These are phyloP conservation scores for Clitoria ternatea DNA, from an alignment of 306 rosid genomes.

Conservation along the genomic window DNA sequence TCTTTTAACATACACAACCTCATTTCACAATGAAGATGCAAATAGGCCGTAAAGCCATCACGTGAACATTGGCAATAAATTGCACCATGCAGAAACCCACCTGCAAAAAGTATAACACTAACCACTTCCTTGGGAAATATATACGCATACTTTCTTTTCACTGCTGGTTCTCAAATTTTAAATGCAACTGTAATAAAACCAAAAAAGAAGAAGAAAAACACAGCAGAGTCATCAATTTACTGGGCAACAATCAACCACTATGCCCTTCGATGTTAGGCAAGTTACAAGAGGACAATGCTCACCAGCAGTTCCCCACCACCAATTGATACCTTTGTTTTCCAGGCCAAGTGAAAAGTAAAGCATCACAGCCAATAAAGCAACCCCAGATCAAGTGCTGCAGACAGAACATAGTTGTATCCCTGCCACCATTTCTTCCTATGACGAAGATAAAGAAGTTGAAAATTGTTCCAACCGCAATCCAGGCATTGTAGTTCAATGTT, in stretches of 20 bases:
- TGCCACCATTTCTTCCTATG: slow-evolving; percentile 78
- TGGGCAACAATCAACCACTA: slow-evolving; percentile 55
- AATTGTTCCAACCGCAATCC: slow-evolving; percentile 59
- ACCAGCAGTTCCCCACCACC: slow-evolving; percentile 88
- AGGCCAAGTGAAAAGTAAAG: slow-evolving; percentile 50
- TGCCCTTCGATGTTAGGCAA: slow-evolving; percentile 71
- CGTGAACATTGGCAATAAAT: background rate
- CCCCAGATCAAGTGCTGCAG: slow-evolving; percentile 78
- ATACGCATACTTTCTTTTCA: background rate
- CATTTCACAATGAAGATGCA: too few relatives aligned
- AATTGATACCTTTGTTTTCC: slow-evolving; percentile 39
- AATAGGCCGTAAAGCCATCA: background rate
- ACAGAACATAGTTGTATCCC: slow-evolving; percentile 73
- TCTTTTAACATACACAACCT: too few relatives aligned
- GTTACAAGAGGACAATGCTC: slow-evolving; percentile 66
- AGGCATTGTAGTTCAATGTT: slow-evolving; percentile 63
- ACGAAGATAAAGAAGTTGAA: slow-evolving; percentile 67
- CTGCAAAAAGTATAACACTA: background rate
- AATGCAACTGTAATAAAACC: background rate
- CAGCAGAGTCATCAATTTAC: slow-evolving; percentile 19
- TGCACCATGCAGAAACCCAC: background rate
- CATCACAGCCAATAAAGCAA: slow-evolving; percentile 73
- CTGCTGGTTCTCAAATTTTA: background rate
- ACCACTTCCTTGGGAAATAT: background rate
- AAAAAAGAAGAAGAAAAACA: background rate